Percentiles rank a stretch among this genome's conserved stretches.
Evolutionary conservation across 768 basidiomycete species (phyloP).

Genomic region (Russula sp.): DNA sequence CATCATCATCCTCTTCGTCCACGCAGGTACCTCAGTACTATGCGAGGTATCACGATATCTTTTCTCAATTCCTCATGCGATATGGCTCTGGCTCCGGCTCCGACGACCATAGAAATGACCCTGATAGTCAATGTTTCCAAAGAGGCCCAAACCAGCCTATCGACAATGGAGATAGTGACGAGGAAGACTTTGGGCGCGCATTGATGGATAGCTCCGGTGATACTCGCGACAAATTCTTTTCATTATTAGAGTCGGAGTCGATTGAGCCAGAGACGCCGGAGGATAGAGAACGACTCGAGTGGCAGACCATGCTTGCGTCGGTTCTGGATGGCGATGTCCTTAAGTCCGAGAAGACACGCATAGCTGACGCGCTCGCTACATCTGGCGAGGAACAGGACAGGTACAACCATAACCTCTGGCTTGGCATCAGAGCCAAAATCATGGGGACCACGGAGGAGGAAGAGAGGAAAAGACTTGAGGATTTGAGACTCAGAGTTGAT

Average conservation of each 20-base stretch:
- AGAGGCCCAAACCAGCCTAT: conserved; percentile 61
- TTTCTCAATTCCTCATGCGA: conserved; percentile 72
- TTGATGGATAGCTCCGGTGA: conserved; percentile 41
- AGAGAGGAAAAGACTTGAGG: conserved; percentile 76
- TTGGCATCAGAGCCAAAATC: conserved; percentile 83
- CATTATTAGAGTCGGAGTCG: conserved; percentile 55
- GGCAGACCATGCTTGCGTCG: conserved; percentile 93
- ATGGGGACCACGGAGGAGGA: conserved; percentile 75
- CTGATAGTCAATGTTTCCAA: conserved; percentile 79
- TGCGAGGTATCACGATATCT: conserved; percentile 53
- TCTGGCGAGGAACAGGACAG: conserved; percentile 64
- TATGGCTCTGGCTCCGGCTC: conserved; percentile 59
- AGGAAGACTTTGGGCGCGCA: conserved; percentile 52
- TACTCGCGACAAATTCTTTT: conserved; percentile 45
- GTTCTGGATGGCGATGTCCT: conserved; percentile 93
- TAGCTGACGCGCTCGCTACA: conserved; percentile 71
- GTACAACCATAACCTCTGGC: conserved; percentile 71
- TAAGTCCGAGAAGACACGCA: conserved; percentile 90
- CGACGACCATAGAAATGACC: conserved; percentile 70
- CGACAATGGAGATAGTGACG: conserved; percentile 69
- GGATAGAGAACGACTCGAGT: conserved; percentile 81
- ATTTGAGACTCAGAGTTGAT: conserved; percentile 79
- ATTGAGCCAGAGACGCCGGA: conserved; percentile 63
- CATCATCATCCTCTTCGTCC: conserved; percentile 29
- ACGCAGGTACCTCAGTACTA: conserved; percentile 29